Percentiles rank a stretch among this genome's conserved stretches.
Conservation (phyloP, 2,329 filamentous ascomycete species). For the Claviceps pusilla region DNA sequence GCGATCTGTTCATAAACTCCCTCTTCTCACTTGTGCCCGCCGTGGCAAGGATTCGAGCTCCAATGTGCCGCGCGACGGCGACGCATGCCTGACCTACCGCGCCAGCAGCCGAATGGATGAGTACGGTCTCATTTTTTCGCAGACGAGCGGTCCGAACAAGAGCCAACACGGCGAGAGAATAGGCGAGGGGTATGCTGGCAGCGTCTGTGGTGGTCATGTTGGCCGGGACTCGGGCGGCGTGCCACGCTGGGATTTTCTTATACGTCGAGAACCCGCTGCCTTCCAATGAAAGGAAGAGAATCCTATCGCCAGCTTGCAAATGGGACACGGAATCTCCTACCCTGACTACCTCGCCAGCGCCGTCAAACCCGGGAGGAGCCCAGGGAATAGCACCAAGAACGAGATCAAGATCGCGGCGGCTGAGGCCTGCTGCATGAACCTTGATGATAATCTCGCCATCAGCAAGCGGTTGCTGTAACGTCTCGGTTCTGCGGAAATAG, state of each 20-base stretch:
- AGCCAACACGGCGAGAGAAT: conserved; percentile 4
- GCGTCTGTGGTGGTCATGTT: conserved; percentile 15
- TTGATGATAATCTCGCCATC: conserved; percentile 10
- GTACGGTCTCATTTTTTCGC: conserved; percentile 15
- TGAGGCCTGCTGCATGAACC: conserved; percentile 10
- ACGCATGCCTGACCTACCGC: conserved; percentile 9
- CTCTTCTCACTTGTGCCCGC: conserved; percentile 14
- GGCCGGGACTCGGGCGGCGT: conserved; percentile 5
- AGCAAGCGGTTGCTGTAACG: conserved; percentile 1
- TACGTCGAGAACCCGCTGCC: conserved; percentile 9
- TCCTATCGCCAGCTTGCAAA: conserved; percentile 10
- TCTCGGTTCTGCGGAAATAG: conserved; percentile 10
- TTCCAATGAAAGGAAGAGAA: conserved; percentile 7
- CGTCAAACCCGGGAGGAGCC: conserved; percentile 12
- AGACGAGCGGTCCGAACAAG: conserved; percentile 13
- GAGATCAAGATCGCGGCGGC: conserved; percentile 10
- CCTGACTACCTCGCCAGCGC: conserved; percentile 11
- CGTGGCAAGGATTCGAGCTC: conserved; percentile 15
- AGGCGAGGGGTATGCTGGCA: conserved; percentile 9
- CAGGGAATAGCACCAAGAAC: conserved; percentile 12
- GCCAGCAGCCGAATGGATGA: conserved; percentile 16
- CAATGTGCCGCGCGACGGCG: conserved; percentile 4
- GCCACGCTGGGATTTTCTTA: conserved; percentile 6
- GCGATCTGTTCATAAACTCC: conserved; percentile 11
- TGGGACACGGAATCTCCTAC: conserved; percentile 7